Base-by-base conservation (phyloP, 148 eudicot genomes). In the Vaccinium macrocarpon region DNA sequence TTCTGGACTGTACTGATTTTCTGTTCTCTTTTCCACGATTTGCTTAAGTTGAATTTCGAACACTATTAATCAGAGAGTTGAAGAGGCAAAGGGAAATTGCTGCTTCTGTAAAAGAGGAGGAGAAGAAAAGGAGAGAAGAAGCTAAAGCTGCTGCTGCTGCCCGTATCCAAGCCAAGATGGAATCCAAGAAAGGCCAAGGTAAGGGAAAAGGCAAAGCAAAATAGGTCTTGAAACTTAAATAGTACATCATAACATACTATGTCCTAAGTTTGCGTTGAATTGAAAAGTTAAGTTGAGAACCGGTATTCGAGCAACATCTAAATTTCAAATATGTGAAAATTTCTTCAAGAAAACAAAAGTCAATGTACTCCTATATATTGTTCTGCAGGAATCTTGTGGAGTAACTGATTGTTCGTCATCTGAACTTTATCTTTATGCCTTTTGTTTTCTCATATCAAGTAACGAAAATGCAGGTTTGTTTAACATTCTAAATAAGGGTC, bases 121-220 rank as follows among this genome's bases (percentile, higher is more conserved):
- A 97, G 87, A 97, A 93, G 91, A 97, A 97, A 92, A 93, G 91
- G 86, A 84, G 98, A 29, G 99, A 95, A 84, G 99, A 97, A 82
- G 99, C 99, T 38, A 97, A 97, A 88, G 98, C 99, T 25, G 97
- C 99, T 0, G 99, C 99, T 18, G 95, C 99, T 77, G 99, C 99
- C 85, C 98, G 99, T 82, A 91, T 96, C 71, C 99, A 94, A 90
- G 98, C 99, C 82, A 96, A 96, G 91, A 81, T 96, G 89, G 95
- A 93, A 10, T 91, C 99, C 21, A 96, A 96, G 93, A 96, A 94
- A 87, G 96, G 96, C 66, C 88, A 86, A 62, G 98, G 98, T 13
- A 96, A 96, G 88, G 99, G 99, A 8, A 96, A 96, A 84, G 92
- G 97, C 80, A 96, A 94, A 87, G 96, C 88, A 32, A 96, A 96